Conservation (phyloP, 2,329 filamentous ascomycete species). For the Beauveria brongniartii region DNA sequence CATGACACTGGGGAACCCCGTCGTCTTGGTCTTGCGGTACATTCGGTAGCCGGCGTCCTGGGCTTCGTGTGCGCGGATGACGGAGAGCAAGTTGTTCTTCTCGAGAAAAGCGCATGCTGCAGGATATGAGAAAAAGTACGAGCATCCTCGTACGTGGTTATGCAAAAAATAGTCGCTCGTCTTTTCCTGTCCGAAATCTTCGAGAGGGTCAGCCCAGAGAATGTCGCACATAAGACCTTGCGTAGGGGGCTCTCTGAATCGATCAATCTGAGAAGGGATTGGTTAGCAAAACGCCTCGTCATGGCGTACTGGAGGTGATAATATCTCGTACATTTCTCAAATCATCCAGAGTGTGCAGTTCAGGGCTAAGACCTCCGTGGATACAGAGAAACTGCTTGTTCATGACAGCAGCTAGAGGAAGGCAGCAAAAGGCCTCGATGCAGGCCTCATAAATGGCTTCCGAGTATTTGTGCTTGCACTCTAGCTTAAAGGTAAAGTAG, state of each 20-base stretch:
- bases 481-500: slow-evolving; percentile 99
- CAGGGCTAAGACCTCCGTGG: slow-evolving; percentile 90
- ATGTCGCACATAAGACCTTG: slow-evolving; percentile 99
- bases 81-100: slow-evolving; percentile 95
- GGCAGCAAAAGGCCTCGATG: slow-evolving; percentile 93
- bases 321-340: slow-evolving; percentile 63
- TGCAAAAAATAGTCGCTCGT: slow-evolving; percentile 95
- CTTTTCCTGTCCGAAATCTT: slow-evolving; percentile 98
- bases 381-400: slow-evolving; percentile 99
- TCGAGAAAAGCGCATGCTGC: slow-evolving; percentile 95
- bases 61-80: slow-evolving; percentile 96
- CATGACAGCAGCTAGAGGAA: slow-evolving; percentile 94
- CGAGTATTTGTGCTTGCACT: slow-evolving; percentile 99
- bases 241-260: slow-evolving; percentile 93
- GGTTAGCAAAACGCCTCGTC: slow-evolving; percentile 11
- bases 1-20: slow-evolving; percentile 98
- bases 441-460: slow-evolving; percentile 94
- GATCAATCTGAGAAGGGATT: slow-evolving; percentile 58
- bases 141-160: slow-evolving; percentile 97
- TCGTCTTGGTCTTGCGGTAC: slow-evolving; percentile 97
- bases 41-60: slow-evolving; percentile 98
- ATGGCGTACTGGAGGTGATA: not conserved
- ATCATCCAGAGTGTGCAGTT: slow-evolving; percentile 92
- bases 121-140: slow-evolving; percentile 98
- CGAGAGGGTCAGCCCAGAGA: slow-evolving; percentile 94